These are phyloP conservation scores for Schwanniomyces vanrijiae DNA, from an alignment of 805 yeast species.

Conservation along the genomic window DNA sequence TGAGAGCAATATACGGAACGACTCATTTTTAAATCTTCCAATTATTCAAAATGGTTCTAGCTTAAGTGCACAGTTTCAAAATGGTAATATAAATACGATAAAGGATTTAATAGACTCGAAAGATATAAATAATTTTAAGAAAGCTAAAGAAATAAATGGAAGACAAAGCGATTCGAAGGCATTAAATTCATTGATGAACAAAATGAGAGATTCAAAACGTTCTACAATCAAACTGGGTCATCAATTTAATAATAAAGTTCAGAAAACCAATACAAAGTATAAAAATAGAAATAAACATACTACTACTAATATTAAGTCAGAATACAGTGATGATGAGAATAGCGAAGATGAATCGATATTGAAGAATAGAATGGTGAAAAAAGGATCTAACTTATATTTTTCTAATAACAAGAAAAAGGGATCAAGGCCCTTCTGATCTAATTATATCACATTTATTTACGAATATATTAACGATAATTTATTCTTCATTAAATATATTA, in stretches of 20 bases:
- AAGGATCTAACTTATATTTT: constrained; percentile 13
- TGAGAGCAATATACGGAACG: constrained; percentile 7
- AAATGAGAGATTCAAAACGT: constrained; percentile 27
- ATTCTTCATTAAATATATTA: neutral
- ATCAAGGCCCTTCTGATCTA: constrained; percentile 1
- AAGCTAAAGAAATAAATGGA: neutral
- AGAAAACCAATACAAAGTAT: neutral
- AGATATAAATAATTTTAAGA: constrained; percentile 1
- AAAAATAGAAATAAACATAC: neutral
- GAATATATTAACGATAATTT: neutral
- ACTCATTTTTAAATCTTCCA: constrained; percentile 32
- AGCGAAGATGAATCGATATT: constrained; percentile 10
- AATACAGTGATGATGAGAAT: constrained; percentile 1
- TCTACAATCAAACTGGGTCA: constrained; percentile 14
- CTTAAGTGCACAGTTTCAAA: constrained; percentile 16
- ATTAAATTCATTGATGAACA: constrained; percentile 39
- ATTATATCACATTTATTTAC: neutral
- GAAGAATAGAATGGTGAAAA: constrained; percentile 15
- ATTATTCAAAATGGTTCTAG: constrained; percentile 34
- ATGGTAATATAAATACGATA: constrained; percentile 13
- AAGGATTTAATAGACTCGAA: constrained; percentile 25
- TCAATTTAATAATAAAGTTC: neutral
- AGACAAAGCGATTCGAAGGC: constrained; percentile 26
- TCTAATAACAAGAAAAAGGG: constrained; percentile 10
- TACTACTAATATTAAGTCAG: neutral